Percentiles rank a stretch among this genome's conserved stretches.
Evolutionary conservation across 2,329 filamentous ascomycete genomes (phyloP).

Genomic region (Pyrenophora graminea): DNA sequence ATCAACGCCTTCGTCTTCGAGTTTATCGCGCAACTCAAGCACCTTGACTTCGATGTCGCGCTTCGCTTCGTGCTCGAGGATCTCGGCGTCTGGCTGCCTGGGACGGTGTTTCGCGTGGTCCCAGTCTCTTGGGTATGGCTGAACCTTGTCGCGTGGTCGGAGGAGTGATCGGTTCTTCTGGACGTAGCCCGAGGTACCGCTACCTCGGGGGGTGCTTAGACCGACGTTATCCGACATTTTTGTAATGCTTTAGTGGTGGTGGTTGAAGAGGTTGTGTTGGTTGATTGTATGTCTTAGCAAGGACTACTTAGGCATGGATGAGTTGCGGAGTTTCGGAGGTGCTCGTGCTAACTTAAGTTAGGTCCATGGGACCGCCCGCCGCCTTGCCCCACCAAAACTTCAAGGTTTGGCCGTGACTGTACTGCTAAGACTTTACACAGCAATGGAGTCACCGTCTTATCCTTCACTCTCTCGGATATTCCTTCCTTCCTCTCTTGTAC

Average conservation of each 20-base stretch:
- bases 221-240: constrained; percentile 92
- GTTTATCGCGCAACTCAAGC: constrained; percentile 81
- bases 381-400: constrained; percentile 37
- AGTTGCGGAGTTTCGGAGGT: constrained; percentile 31
- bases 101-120: constrained; percentile 73
- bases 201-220: constrained; percentile 89
- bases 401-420: constrained; percentile 8
- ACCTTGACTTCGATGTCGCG: constrained; percentile 92
- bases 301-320: neutral
- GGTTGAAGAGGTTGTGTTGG: neutral
- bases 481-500: neutral
- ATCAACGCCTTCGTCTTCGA: constrained; percentile 88
- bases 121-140: constrained; percentile 75
- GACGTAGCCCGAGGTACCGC: constrained; percentile 95
- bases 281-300: neutral
- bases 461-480: neutral
- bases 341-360: no score
- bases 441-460: constrained; percentile 27
- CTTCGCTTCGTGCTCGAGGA: constrained; percentile 91
- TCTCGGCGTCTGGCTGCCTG: constrained; percentile 86
- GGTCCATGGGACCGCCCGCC: neutral
- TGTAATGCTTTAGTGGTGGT: neutral
- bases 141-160: constrained; percentile 76
- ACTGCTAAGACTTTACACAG: constrained; percentile 26
- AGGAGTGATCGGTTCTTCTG: constrained; percentile 93